phyloP scores from a whole-genome alignment of 2,329 filamentous ascomycete species.

The Alternaria sp. region DNA sequence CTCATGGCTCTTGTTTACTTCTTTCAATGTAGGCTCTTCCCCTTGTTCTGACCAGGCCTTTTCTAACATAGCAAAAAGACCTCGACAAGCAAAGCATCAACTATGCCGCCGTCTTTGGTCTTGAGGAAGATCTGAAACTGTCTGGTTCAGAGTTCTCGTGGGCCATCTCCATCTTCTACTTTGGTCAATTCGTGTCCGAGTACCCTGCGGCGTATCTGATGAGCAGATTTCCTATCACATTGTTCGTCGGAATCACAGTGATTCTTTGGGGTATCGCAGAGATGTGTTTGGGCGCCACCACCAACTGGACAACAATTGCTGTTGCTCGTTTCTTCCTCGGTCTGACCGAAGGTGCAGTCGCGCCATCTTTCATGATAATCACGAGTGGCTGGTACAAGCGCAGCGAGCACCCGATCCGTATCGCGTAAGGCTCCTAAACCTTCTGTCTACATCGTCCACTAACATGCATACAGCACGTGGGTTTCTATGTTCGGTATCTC shows the following conservation, averaged over 20 bases:
- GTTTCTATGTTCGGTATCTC: constrained; percentile 55
- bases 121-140: constrained; percentile 58
- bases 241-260: constrained; percentile 60
- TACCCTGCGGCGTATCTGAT: constrained; percentile 63
- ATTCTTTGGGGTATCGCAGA: constrained; percentile 48
- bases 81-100: constrained; percentile 54
- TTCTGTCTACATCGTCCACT: neutral
- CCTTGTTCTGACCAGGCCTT: no score
- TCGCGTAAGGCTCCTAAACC: constrained; percentile 3
- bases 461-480: neutral
- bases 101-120: constrained; percentile 60
- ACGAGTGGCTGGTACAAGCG: constrained; percentile 48
- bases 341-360: constrained; percentile 57
- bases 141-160: constrained; percentile 60
- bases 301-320: constrained; percentile 23
- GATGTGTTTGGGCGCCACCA: neutral
- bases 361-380: constrained; percentile 58
- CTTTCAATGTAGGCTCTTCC: no score
- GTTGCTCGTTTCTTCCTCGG: constrained; percentile 53
- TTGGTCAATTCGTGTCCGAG: constrained; percentile 54
- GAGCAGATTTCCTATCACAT: constrained; percentile 59
- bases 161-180: constrained; percentile 58
- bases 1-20: no score
- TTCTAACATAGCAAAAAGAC: no score
- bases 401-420: constrained; percentile 38